phyloP scores from a whole-genome alignment of 331 rosid species.

The Malus hybrid region DNA sequence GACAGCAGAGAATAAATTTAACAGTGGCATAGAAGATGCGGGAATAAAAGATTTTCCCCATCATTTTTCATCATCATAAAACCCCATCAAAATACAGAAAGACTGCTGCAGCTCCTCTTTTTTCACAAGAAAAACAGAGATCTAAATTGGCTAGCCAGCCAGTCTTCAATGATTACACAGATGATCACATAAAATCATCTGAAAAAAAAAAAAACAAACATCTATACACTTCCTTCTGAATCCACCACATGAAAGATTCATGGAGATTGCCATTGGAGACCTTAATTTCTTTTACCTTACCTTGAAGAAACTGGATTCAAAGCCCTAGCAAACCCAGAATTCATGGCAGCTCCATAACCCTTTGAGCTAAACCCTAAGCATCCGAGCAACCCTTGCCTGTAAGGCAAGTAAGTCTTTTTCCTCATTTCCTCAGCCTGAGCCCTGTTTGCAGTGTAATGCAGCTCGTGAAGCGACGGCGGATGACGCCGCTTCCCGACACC shows the following conservation, averaged over 20 bases:
- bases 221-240: constrained; percentile 40
- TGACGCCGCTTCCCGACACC: constrained; percentile 75
- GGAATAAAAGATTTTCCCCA: neutral
- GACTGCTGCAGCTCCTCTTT: constrained; percentile 13
- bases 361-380: constrained; percentile 94
- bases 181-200: constrained; percentile 6
- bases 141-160: neutral
- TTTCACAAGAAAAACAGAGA: constrained; percentile 8
- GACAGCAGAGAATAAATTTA: neutral
- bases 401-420: constrained; percentile 91
- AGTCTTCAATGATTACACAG: constrained; percentile 22
- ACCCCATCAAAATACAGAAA: constrained; percentile 1
- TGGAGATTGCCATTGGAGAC: neutral
- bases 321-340: constrained; percentile 82
- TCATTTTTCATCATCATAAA: neutral
- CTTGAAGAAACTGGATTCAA: constrained; percentile 91
- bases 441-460: constrained; percentile 75
- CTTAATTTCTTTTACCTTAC: constrained; percentile 23
- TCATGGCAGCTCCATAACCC: constrained; percentile 96
- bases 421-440: constrained; percentile 92
- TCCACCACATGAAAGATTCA: neutral
- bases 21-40: too few relatives aligned
- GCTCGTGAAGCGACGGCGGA: constrained; percentile 83
- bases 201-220: neutral
- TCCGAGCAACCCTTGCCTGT: constrained; percentile 83